These are phyloP conservation scores for Talaromyces marneffei DNA, from an alignment of 2,329 filamentous ascomycete species.

Conservation along the genomic window DNA sequence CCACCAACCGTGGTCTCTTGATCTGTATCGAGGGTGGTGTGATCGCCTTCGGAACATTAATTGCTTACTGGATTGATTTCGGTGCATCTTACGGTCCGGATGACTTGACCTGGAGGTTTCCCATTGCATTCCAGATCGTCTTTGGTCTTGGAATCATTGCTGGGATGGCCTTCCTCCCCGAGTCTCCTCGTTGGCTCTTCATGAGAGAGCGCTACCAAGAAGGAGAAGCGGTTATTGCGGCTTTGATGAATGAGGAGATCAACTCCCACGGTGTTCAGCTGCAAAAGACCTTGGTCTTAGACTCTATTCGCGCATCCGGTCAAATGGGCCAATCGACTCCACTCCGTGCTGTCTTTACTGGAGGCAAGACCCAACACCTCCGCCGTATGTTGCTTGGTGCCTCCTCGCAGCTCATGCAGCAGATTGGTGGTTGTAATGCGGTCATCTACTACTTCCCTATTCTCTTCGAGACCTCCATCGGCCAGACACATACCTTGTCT, in stretches of 20 bases:
- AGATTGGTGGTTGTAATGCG: conserved; percentile 47
- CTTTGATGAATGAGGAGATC: conserved; percentile 39
- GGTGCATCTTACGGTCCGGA: conserved; percentile 21
- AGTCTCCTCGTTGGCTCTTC: conserved; percentile 37
- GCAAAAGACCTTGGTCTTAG: conserved; percentile 55
- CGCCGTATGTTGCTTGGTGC: conserved; percentile 38
- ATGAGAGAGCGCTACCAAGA: conserved; percentile 45
- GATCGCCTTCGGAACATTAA: conserved; percentile 30
- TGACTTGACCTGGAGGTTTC: conserved; percentile 41
- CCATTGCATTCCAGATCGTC: conserved; percentile 44
- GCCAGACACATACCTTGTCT: conserved; percentile 37
- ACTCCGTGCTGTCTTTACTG: conserved; percentile 10
- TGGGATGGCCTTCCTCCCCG: conserved; percentile 31
- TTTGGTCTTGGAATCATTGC: conserved; percentile 40
- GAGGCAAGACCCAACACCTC: conserved; percentile 36
- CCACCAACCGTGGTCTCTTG: conserved; percentile 50
- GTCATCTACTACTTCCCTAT: conserved; percentile 48
- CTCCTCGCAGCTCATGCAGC: conserved; percentile 42
- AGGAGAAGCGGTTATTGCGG: conserved; percentile 44
- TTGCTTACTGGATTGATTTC: conserved; percentile 25
- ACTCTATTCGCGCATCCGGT: conserved; percentile 47
- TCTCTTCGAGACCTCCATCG: conserved; percentile 45
- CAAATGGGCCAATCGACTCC: conserved; percentile 22
- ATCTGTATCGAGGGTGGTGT: conserved; percentile 50
- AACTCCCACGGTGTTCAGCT: conserved; percentile 50